phyloP scores from a whole-genome alignment of 257 asterid species.

The Capsicum rhomboideum region DNA sequence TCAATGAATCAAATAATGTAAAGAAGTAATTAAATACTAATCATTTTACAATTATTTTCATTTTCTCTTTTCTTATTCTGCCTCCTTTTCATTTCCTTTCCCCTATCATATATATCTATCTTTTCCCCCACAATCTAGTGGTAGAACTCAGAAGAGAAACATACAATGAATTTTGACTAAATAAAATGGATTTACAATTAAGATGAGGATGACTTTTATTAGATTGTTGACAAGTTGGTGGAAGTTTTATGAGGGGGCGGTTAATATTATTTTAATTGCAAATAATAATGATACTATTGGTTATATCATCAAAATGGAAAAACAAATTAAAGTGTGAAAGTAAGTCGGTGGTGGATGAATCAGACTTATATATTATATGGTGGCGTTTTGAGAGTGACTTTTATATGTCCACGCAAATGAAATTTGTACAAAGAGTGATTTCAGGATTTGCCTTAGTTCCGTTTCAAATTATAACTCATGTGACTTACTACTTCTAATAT shows the following conservation, averaged over 20 bases:
- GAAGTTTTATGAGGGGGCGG: background rate
- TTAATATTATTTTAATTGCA: background rate
- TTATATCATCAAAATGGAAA: background rate
- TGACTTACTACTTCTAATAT: background rate
- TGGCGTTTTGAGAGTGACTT: background rate
- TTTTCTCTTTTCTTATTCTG: background rate
- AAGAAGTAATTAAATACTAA: background rate
- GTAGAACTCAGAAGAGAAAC: background rate
- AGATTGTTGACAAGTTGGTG: slow-evolving; percentile 6
- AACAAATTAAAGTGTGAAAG: background rate
- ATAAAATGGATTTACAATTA: background rate
- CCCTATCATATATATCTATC: background rate
- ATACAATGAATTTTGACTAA: background rate
- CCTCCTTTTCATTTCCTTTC: background rate
- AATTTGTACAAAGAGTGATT: background rate
- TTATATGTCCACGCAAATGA: background rate
- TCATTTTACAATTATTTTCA: background rate
- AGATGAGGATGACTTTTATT: background rate
- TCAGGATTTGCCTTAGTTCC: background rate
- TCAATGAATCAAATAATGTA: background rate
- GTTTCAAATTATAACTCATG: background rate
- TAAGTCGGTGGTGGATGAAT: slow-evolving; percentile 10
- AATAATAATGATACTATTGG: background rate
- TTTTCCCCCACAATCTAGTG: background rate
- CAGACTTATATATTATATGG: background rate